Evolutionary conservation across 2,329 filamentous ascomycete genomes (phyloP), one percentile per base, ranked within the genome.

Genomic region (Aspergillus ruber): DNA sequence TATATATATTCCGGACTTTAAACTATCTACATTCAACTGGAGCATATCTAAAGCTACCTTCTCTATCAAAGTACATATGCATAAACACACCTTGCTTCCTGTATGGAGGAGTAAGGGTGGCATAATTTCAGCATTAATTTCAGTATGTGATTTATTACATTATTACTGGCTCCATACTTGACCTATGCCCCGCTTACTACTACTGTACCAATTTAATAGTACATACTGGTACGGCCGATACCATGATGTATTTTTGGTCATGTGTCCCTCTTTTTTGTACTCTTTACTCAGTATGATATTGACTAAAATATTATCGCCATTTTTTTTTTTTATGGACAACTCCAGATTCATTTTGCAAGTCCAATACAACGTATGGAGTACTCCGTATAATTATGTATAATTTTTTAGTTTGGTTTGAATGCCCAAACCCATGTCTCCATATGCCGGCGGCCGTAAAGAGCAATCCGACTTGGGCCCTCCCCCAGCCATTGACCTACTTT

Each of bases 381-480:
- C 10, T 29, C 33, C 13, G 13, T 35, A 35, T 5, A 35, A 35
- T 17, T 6, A n/a, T 35, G 15, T 35, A 35, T n/a, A 35, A 17
- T 21, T 40, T 40, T 20, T 23, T 40, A 25, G 7, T 21, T 9
- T 25, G 12, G 7, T 21, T 9, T 25, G 12, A 27, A 25, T 25
- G 20, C 21, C 40, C 20, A 42, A 42, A 42, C 10, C 5, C 35
- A 29, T 12, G 25, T 48, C 41, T 39, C 46, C 49, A 55, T 39
- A 15, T 62, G 58, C 54, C 51, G 51, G 53, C 45, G 42, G 49
- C 54, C 50, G 54, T 52, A 57, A 60, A 59, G 51, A 60, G 53
- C 51, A 62, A 59, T 51, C 49, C 48, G 49, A 18, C 29, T 35
- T 29, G 27, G 6, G 54, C 50, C 43, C 47, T 44, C 29, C 43